These are phyloP conservation scores for Funneliformis geosporum DNA, from an alignment of 192 early-diverging fungal species.

Conservation along the genomic window DNA sequence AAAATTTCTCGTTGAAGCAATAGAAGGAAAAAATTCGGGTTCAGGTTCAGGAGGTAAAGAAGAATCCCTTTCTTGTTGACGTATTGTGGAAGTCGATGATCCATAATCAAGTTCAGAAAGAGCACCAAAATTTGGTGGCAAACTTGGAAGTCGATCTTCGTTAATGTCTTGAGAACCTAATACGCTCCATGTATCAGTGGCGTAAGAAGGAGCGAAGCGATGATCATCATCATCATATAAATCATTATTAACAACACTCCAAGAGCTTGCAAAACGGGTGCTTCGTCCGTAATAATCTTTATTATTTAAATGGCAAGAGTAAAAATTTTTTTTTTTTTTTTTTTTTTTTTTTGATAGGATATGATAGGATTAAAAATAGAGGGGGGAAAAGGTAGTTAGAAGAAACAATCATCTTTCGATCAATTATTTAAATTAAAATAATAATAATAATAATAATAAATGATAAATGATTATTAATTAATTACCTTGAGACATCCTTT, in stretches of 20 bases:
- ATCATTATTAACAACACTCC: not conserved
- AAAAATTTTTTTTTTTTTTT: too few species aligned
- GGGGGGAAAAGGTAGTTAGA: too few species aligned
- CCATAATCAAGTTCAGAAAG: not conserved
- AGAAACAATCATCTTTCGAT: too few species aligned
- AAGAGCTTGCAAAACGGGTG: not conserved
- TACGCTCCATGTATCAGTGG: slow-evolving; percentile 1
- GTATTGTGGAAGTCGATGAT: not conserved
- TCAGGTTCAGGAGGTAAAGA: not conserved
- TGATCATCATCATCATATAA: not conserved
- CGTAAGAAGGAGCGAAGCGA: not conserved
- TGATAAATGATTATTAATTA: too few species aligned
- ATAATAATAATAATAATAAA: too few species aligned
- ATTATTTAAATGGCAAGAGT: too few species aligned
- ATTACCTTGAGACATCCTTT: too few species aligned
- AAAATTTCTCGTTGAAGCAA: slow-evolving; percentile 5
- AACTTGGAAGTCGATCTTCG: not conserved
- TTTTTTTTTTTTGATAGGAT: too few species aligned
- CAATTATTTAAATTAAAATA: too few species aligned
- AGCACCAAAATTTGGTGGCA: not conserved
- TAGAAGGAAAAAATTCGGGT: slow-evolving; percentile 3
- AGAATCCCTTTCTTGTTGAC: not conserved
- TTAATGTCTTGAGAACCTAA: not conserved
- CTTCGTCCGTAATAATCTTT: not conserved
- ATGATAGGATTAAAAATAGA: too few species aligned